These are phyloP conservation scores for Mycocalia duriaeana DNA, from an alignment of 1,284 basidiomycete genomes.

Conservation along the genomic window DNA sequence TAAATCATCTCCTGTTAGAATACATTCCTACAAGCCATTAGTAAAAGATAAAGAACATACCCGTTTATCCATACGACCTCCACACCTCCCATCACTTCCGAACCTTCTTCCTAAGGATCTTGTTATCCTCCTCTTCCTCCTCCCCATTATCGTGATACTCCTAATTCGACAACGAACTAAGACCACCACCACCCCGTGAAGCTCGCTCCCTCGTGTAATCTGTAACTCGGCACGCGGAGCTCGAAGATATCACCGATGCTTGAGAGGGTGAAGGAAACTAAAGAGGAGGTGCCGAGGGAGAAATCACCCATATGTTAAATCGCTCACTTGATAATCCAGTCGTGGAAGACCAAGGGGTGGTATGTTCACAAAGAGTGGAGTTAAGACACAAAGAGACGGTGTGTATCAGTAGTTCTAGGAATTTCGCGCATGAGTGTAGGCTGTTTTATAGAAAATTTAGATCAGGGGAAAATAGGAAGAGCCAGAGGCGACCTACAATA, in stretches of 20 bases:
- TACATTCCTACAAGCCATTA: constrained; percentile 48
- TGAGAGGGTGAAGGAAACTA: constrained; percentile 24
- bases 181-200: constrained; percentile 17
- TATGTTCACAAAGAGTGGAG: constrained; percentile 50
- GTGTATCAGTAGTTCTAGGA: constrained; percentile 60
- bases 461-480: too few species aligned
- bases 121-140: constrained; percentile 24
- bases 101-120: too few species aligned
- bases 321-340: constrained; percentile 30
- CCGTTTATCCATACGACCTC: constrained; percentile 59
- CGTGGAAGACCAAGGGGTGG: constrained; percentile 32
- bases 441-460: constrained; percentile 18
- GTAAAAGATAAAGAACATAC: constrained; percentile 36
- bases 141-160: constrained; percentile 3
- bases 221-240: constrained; percentile 53
- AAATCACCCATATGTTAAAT: constrained; percentile 46
- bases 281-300: constrained; percentile 42
- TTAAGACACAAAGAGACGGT: constrained; percentile 35
- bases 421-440: constrained; percentile 60
- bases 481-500: too few species aligned
- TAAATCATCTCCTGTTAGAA: constrained; percentile 27
- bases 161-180: too few species aligned
- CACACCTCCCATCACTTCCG: constrained; percentile 60
- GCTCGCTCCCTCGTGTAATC: constrained; percentile 34
- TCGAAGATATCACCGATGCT: constrained; percentile 55